Evolutionary conservation across 1,284 basidiomycete genomes (phyloP).

Genomic region (Heterobasidion irregulare): DNA sequence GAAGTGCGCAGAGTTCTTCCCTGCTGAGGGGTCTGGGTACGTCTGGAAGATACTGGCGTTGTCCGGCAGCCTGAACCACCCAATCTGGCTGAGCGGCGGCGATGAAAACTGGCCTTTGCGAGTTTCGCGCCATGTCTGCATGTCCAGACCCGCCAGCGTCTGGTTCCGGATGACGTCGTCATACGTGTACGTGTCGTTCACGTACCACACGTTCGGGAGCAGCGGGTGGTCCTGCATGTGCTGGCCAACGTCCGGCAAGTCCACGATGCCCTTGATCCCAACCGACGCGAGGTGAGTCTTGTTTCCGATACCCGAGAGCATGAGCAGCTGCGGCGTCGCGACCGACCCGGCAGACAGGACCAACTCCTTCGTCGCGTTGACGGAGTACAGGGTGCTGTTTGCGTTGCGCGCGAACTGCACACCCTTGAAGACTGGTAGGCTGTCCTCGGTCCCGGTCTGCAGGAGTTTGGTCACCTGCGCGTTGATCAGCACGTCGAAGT

Average conservation of each 20-base stretch:
- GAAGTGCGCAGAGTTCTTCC: conserved; percentile 14
- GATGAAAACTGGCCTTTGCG: conserved; percentile 17
- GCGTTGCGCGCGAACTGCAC: conserved; percentile 1
- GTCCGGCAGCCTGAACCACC: conserved; percentile 23
- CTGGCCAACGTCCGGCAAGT: conserved; percentile 28
- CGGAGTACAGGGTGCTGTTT: conserved; percentile 8
- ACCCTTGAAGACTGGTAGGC: conserved; percentile 3
- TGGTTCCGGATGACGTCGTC: conserved; percentile 14
- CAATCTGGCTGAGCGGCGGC: conserved; percentile 11
- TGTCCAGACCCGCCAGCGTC: conserved; percentile 7
- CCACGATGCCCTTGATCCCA: conserved; percentile 21
- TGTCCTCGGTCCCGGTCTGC: not conserved
- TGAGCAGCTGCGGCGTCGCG: conserved; percentile 31
- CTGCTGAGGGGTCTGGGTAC: conserved; percentile 26
- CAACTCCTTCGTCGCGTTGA: conserved; percentile 20
- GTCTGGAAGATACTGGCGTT: conserved; percentile 17
- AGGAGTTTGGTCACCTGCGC: conserved; percentile 16
- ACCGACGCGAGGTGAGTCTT: conserved; percentile 18
- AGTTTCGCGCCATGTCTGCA: conserved; percentile 18
- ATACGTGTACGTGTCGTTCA: conserved; percentile 18
- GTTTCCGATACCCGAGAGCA: conserved; percentile 36
- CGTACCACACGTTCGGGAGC: conserved; percentile 17
- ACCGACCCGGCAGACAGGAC: conserved; percentile 29
- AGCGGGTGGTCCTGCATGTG: conserved; percentile 29
- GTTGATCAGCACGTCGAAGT: conserved; percentile 25